These are phyloP conservation scores for Zoysia matrella DNA, from an alignment of 202 grass and related monocot species.

Conservation along the genomic window DNA sequence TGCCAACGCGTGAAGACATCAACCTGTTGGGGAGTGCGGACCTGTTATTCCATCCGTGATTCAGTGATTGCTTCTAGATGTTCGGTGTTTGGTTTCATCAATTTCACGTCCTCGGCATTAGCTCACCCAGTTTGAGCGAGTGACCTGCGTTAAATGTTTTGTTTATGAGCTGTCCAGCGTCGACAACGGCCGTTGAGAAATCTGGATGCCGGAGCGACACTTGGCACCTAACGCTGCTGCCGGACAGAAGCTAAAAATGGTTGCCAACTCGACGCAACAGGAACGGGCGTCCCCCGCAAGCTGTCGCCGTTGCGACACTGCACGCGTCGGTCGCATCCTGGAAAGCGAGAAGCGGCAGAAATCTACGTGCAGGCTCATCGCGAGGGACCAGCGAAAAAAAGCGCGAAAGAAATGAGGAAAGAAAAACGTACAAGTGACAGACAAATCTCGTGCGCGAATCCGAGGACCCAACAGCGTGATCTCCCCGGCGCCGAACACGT, in stretches of 20 bases:
- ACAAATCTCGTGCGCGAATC: constrained; percentile 51
- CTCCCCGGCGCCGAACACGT: constrained; percentile 41
- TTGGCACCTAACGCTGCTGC: background rate
- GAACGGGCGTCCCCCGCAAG: background rate
- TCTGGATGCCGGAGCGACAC: constrained; percentile 9
- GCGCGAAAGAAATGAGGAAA: background rate
- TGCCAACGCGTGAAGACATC: background rate
- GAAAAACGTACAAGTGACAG: no score
- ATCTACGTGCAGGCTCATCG: constrained; percentile 8
- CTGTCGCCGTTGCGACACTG: constrained; percentile 6
- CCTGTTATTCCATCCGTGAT: background rate
- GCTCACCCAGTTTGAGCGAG: no score
- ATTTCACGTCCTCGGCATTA: background rate
- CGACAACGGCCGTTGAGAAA: constrained; percentile 1
- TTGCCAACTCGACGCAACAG: background rate
- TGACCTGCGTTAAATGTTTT: no score
- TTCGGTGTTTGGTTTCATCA: background rate
- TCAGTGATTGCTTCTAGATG: background rate
- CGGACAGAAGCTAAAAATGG: background rate
- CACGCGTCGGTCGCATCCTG: background rate
- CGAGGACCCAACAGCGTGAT: constrained; percentile 31
- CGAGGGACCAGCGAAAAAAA: background rate
- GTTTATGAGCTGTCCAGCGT: constrained; percentile 5
- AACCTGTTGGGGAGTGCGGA: background rate
- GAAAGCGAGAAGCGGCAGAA: constrained; percentile 16